Conservation (phyloP, 108 stramenopile genomes). For the Nitzschia palea region DNA sequence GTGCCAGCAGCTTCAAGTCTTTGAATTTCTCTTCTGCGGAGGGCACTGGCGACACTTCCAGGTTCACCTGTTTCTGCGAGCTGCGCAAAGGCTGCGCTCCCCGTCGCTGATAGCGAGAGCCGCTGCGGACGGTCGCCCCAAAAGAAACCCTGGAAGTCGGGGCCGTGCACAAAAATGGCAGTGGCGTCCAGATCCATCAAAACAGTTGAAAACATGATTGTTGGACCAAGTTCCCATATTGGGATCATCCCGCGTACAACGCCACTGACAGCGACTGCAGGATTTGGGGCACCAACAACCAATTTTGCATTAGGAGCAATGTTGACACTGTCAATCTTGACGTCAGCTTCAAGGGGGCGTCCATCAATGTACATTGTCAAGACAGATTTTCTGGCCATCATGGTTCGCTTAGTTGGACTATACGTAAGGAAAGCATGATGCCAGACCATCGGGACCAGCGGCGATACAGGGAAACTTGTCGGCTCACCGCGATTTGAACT, state of each 20-base stretch:
- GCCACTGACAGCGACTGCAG: constrained; percentile 72
- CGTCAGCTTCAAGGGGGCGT: constrained; percentile 73
- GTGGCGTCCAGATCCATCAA: constrained; percentile 76
- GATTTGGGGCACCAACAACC: constrained; percentile 79
- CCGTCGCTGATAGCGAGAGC: constrained; percentile 81
- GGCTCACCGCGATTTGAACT: constrained; percentile 60
- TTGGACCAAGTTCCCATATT: constrained; percentile 80
- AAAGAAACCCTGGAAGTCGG: constrained; percentile 80
- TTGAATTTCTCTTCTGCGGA: constrained; percentile 70
- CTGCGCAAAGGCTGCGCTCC: constrained; percentile 72
- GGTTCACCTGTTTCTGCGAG: constrained; percentile 82
- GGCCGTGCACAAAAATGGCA: constrained; percentile 77
- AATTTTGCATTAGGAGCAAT: constrained; percentile 75
- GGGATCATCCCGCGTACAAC: constrained; percentile 70
- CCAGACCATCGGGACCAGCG: constrained; percentile 77
- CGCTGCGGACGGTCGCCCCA: constrained; percentile 90
- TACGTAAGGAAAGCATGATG: constrained; percentile 86
- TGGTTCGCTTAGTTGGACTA: constrained; percentile 76
- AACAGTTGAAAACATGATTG: constrained; percentile 65
- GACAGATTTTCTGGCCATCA: constrained; percentile 74
- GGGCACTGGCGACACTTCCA: constrained; percentile 79
- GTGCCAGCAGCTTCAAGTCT: constrained; percentile 81
- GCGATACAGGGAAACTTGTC: constrained; percentile 74
- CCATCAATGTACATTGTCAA: constrained; percentile 77
- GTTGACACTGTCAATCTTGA: constrained; percentile 75